These are phyloP conservation scores for Pseudotsuga menziesii DNA, from an alignment of 75 land plant genomes.

Conservation along the genomic window DNA sequence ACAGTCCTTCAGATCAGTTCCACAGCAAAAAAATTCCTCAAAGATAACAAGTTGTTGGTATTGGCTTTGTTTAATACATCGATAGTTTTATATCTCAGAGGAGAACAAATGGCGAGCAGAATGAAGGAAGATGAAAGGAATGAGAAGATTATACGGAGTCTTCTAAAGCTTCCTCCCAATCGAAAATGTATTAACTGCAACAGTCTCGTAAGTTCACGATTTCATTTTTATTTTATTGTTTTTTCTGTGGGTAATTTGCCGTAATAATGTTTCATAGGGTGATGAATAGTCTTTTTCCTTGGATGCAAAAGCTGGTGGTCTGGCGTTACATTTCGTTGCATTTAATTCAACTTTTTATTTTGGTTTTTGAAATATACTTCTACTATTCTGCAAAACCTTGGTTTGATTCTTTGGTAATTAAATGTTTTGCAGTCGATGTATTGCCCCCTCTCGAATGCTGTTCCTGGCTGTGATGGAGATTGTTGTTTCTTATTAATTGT, in stretches of 20 bases:
- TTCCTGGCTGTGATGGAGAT: not conserved
- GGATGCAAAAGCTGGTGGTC: too few relatives aligned
- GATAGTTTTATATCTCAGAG: too few relatives aligned
- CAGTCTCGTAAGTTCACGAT: conserved; percentile 50
- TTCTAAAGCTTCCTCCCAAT: conserved; percentile 63
- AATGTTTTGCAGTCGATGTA: not conserved
- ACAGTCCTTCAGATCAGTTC: too few relatives aligned
- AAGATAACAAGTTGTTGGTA: too few relatives aligned
- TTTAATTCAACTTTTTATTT: too few relatives aligned
- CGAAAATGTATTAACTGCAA: conserved; percentile 77
- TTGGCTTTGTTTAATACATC: too few relatives aligned
- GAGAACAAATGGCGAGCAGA: conserved; percentile 52
- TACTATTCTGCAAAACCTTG: too few relatives aligned
- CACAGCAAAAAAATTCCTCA: too few relatives aligned
- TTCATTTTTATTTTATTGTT: not conserved
- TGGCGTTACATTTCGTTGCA: too few relatives aligned
- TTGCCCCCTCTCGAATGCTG: not conserved
- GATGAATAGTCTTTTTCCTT: not conserved
- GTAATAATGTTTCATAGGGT: not conserved
- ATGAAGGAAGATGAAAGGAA: conserved; percentile 84
- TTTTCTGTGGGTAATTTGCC: not conserved
- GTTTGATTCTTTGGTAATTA: not conserved
- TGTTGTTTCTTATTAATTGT: too few relatives aligned
- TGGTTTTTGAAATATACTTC: too few relatives aligned
- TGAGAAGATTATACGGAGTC: conserved; percentile 68